These are phyloP conservation scores for Lyophyllum semitale DNA, from an alignment of 768 basidiomycete genomes.

Conservation along the genomic window DNA sequence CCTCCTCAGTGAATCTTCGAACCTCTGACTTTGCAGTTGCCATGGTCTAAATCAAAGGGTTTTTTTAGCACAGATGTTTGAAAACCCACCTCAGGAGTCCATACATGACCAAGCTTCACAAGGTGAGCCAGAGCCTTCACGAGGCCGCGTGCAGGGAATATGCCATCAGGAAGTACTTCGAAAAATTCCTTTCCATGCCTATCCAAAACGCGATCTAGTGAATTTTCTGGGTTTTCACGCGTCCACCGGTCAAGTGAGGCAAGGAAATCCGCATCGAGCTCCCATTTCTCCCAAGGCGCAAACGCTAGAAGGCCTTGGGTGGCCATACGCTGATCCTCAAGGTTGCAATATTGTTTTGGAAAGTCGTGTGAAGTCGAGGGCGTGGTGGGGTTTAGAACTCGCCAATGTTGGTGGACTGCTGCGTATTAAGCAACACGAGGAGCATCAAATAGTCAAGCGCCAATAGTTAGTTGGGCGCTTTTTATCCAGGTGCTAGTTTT, in stretches of 20 bases:
- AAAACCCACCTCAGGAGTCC: not conserved
- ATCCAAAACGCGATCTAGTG: not conserved
- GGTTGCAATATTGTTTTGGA: too few species aligned
- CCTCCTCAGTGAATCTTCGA: not conserved
- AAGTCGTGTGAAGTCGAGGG: too few species aligned
- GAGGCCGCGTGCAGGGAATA: constrained; percentile 17
- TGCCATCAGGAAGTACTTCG: constrained; percentile 15
- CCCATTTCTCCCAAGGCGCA: not conserved
- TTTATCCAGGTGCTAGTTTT: too few species aligned
- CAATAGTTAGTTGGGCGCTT: too few species aligned
- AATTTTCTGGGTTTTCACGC: not conserved
- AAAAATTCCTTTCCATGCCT: constrained; percentile 6
- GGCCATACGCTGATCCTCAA: not conserved
- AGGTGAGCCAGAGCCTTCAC: constrained; percentile 14
- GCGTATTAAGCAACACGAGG: too few species aligned
- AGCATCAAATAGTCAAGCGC: too few species aligned
- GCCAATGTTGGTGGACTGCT: too few species aligned
- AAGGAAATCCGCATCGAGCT: not conserved
- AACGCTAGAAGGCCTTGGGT: not conserved
- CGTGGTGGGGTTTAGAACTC: too few species aligned
- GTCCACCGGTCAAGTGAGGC: not conserved
- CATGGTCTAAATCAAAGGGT: not conserved
- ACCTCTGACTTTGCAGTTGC: not conserved
- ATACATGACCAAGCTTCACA: constrained; percentile 11
- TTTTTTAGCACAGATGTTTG: not conserved